A percentile compares a stretch with the other conserved stretches of the same genome.
Conservation (phyloP, 108 stramenopile genomes). For the Cylindrotheca closterium region DNA sequence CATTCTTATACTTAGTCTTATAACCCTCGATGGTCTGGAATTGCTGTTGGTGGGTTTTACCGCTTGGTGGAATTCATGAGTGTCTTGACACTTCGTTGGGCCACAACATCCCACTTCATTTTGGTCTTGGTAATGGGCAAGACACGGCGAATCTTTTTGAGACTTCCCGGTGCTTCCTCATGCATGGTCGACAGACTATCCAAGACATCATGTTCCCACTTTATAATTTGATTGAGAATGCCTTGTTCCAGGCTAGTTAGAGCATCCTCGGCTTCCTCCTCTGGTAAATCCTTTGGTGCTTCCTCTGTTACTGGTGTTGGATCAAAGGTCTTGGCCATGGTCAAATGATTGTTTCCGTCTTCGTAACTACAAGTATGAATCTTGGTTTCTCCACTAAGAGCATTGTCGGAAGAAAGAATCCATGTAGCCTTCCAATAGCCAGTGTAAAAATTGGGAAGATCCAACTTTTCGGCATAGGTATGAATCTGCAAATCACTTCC, state of each 20-base stretch:
- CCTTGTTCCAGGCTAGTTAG: slow-evolving; percentile 35
- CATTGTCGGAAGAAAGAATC: slow-evolving; percentile 16
- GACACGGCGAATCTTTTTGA: slow-evolving; percentile 72
- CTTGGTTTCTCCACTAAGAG: slow-evolving; percentile 29
- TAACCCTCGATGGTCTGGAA: too few species aligned
- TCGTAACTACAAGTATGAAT: slow-evolving; percentile 55
- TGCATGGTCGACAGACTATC: slow-evolving; percentile 48
- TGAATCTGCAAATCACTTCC: slow-evolving; percentile 10
- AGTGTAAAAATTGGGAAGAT: slow-evolving; percentile 42
- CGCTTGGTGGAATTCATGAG: slow-evolving; percentile 28
- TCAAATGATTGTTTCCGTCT: slow-evolving; percentile 60
- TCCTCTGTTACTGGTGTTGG: neutral
- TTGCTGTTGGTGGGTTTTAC: slow-evolving; percentile 1
- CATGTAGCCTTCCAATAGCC: slow-evolving; percentile 56
- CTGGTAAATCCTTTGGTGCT: slow-evolving; percentile 31
- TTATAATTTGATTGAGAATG: slow-evolving; percentile 44
- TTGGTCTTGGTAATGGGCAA: slow-evolving; percentile 81
- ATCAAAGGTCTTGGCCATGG: slow-evolving; percentile 24
- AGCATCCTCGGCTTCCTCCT: neutral
- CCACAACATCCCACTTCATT: slow-evolving; percentile 86
- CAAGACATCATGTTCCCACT: slow-evolving; percentile 51
- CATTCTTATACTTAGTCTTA: too few species aligned
- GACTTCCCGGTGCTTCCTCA: slow-evolving; percentile 31
- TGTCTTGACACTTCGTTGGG: slow-evolving; percentile 58
- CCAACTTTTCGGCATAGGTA: slow-evolving; percentile 51